Percentiles rank a stretch among this genome's conserved stretches.
Conservation (phyloP, 2,329 filamentous ascomycete genomes). For the Penicillium crustosum region DNA sequence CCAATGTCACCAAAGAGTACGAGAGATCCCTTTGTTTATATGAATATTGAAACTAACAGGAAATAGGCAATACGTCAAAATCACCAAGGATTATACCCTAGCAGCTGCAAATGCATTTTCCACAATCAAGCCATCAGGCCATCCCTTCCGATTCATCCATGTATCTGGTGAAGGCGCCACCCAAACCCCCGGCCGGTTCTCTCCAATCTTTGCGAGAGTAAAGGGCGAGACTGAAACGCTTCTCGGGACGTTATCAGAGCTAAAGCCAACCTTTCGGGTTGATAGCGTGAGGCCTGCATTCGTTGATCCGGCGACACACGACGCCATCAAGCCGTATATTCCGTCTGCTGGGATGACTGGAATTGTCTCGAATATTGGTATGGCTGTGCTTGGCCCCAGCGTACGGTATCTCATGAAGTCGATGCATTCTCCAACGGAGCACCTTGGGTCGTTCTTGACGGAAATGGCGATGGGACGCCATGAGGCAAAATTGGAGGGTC, state of each 20-base stretch:
- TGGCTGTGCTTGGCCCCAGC: conserved; percentile 20
- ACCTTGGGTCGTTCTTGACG: conserved; percentile 50
- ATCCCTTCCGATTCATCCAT: conserved; percentile 65
- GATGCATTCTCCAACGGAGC: conserved; percentile 45
- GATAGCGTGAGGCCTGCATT: conserved; percentile 60
- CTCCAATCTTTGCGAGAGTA: conserved; percentile 59
- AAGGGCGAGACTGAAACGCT: conserved; percentile 67
- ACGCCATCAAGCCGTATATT: conserved; percentile 40
- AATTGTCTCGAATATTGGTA: conserved; percentile 23
- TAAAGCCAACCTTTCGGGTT: conserved; percentile 49
- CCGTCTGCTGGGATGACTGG: conserved; percentile 24
- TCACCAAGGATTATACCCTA: conserved; percentile 67
- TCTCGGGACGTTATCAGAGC: conserved; percentile 55
- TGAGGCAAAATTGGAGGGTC: conserved; percentile 14
- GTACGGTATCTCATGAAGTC: conserved; percentile 20
- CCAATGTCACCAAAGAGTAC: conserved; percentile 59
- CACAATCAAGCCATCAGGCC: conserved; percentile 47
- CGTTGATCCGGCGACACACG: conserved; percentile 54
- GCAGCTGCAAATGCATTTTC: conserved; percentile 63
- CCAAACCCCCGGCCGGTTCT: conserved; percentile 53
- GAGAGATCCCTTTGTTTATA: conserved; percentile 14
- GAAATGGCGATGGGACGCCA: conserved; percentile 43
- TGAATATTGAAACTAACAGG: conserved; percentile 3
- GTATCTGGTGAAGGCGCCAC: conserved; percentile 57
- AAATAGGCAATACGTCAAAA: conserved; percentile 61